These are phyloP conservation scores for Macrophomina tecta DNA, from an alignment of 2,329 filamentous ascomycete genomes.

Conservation along the genomic window DNA sequence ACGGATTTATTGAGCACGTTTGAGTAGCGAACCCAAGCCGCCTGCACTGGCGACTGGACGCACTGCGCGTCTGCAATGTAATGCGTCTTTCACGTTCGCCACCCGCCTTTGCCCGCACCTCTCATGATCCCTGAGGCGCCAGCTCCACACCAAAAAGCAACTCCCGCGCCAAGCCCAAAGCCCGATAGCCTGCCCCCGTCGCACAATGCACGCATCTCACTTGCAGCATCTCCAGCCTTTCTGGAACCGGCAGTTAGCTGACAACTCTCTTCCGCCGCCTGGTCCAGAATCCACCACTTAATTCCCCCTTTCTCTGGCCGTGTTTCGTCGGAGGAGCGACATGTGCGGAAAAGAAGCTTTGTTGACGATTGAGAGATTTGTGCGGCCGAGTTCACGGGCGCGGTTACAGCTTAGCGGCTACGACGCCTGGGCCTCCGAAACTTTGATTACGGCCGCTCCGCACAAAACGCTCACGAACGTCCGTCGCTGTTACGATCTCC, in stretches of 20 bases:
- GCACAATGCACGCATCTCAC: neutral
- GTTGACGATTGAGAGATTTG: constrained; percentile 14
- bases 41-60: neutral
- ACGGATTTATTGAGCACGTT: constrained; percentile 13
- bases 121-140: constrained; percentile 1
- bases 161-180: neutral
- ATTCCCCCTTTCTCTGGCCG: neutral
- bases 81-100: constrained; percentile 15
- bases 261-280: constrained; percentile 2
- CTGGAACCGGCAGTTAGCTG: constrained; percentile 12
- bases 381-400: constrained; percentile 4
- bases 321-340: neutral
- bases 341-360: constrained; percentile 1
- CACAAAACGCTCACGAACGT: constrained; percentile 16
- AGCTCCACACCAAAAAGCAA: neutral
- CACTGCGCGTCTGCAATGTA: constrained; percentile 20
- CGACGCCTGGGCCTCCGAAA: neutral
- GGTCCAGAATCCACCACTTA: neutral
- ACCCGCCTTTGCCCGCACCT: neutral
- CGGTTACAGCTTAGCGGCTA: neutral
- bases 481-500: constrained; percentile 5
- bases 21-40: constrained; percentile 5
- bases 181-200: constrained; percentile 1
- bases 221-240: neutral
- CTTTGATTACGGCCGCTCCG: constrained; percentile 24